Evolutionary conservation across 129 eudicot genomes (phyloP), one percentile per base, ranked within the genome.

Genomic region (Dittrichia graveolens): DNA sequence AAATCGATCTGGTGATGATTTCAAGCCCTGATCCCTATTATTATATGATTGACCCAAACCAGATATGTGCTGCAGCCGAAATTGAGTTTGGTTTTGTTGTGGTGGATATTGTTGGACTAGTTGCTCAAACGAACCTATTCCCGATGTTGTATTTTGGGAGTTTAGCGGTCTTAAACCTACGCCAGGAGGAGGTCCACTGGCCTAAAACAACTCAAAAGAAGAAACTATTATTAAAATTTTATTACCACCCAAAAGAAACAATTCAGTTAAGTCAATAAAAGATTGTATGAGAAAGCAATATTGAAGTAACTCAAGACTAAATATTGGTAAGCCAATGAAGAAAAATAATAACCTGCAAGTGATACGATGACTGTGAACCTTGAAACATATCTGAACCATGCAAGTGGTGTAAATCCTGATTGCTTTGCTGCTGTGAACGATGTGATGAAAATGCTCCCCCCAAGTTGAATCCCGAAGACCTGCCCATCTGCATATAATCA

Each of bases 71-170:
- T 82, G 96, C 63, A 93, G 75, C 3, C 92, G 92, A 34, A 89
- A 92, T 67, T 89, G 98, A 40, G 87, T 77, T 57, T 79, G 96
- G 75, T 81, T 89, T 50, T 83, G 96, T 47, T 80, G 91, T 75
- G 68, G 92, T 63, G 83, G 98, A 13, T 92, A 87, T 16, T 92
- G 96, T 76, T 89, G 98, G 42, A 93, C 81, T 39, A 92, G 85
- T 76, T 93, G 98, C 56, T 93, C 98, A n/a, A 85, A 87, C 7
- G 95, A 85, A 49, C 96, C 89, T 34, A 85, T 75, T 47, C 89
- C 87, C n/a, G 94, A 81, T n/a, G 81, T 79, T 16, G 89, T 41
- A 64, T 74, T 86, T 46, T 80, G 84, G 52, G 91, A 83, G 24
- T 82, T 94, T 39, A 88, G 55, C 58, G 96, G 89, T 65, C 99